Percentiles rank a stretch among this genome's conserved stretches.
Conservation (phyloP, 2,329 filamentous ascomycete genomes). For the Trichoderma atrobrunneum region DNA sequence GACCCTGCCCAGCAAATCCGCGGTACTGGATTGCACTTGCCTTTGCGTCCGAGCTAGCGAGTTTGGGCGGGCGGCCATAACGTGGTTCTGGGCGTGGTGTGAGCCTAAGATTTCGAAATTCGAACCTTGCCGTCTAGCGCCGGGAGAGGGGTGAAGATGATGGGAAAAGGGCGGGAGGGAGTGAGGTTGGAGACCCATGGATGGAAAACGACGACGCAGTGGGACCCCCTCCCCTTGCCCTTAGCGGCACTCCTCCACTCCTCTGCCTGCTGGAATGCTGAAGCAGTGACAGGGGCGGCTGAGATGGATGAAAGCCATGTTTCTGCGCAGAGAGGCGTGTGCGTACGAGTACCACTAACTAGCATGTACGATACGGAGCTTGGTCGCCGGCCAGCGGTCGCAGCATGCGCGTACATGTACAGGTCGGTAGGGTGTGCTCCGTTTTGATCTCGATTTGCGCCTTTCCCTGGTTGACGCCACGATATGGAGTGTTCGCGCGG, state of each 20-base stretch:
- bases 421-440: conserved; percentile 9
- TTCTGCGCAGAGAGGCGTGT: conserved; percentile 3
- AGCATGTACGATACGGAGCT: neutral
- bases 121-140: neutral
- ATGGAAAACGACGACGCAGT: neutral
- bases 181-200: neutral
- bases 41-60: conserved; percentile 30
- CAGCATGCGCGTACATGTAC: neutral
- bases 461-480: conserved; percentile 13
- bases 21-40: conserved; percentile 35
- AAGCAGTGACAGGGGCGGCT: conserved; percentile 13
- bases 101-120: conserved; percentile 6
- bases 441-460: conserved; percentile 15
- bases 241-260: conserved; percentile 2
- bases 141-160: conserved; percentile 6
- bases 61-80: conserved; percentile 24
- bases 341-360: neutral
- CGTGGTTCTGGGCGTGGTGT: conserved; percentile 20
- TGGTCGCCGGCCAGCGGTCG: neutral
- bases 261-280: neutral
- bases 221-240: neutral
- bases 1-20: conserved; percentile 29
- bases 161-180: conserved; percentile 1
- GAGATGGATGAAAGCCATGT: conserved; percentile 1
- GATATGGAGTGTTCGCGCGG: conserved; percentile 16